Base-by-base conservation (phyloP, 495 filamentous ascomycete species). In the Annulohypoxylon nitens region DNA sequence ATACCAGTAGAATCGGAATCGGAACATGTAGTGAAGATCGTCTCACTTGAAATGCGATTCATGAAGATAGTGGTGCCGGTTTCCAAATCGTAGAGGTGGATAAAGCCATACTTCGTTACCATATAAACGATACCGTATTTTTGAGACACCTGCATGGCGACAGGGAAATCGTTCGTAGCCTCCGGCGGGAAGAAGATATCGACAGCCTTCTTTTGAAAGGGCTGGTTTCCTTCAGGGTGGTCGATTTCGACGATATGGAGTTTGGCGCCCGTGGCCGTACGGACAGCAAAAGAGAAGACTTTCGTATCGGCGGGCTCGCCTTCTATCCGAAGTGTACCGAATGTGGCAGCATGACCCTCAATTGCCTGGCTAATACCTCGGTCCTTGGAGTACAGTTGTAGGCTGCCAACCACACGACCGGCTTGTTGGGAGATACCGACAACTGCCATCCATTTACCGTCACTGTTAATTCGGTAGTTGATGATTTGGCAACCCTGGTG, bases 11-110 rank as follows among this genome's bases (percentile, higher is more conserved):
- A 93, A 1, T 94, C 90, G n/a, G 86, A 87, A 78, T 98, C 95
- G 12, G 90, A 83, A 4, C 94, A 90, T 11, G 94, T 97, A 14
- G 94, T 95, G 83, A 99, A 99, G 77, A 99, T 98, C 0, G 96
- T 99, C 78, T 99, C 96, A 83, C 94, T 97, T 20, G 96, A 99
- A 76, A 99, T 99, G 59, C 96, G 92, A 83, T 99, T 98, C 95
- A 99, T 97, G 89, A 97, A 99, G 78, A 99, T 95, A 78, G 94
- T 96, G n/a, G 93, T 93, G 37, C 93, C 96, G 5, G 93, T 95
- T 84, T 98, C 96, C 50, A 99, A 88, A 76, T 99, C 96, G 81
- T 98, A 98, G 9, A 99, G 88, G 81, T 99, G 96, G 73, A 99
- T 98, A 83, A 98, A 99, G 47, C 96, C 96, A 78, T 98, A 99